Evolutionary conservation across 179 eudicot genomes (phyloP), one percentile per base, ranked within the genome.

Genomic region (Patellifolia procumbens): DNA sequence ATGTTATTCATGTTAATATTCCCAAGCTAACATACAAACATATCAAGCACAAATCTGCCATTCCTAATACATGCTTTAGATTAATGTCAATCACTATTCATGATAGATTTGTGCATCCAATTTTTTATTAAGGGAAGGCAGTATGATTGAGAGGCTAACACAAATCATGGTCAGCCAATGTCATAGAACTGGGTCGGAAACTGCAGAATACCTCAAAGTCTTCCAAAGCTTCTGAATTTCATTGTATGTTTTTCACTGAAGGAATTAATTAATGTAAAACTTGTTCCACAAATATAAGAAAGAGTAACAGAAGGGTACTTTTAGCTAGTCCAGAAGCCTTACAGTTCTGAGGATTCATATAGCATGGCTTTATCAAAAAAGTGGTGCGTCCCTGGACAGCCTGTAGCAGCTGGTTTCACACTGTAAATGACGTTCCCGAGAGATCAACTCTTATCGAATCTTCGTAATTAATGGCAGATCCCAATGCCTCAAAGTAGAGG

Each of bases 321-420:
- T 39, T 5, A 39, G 9, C 9, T 39, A 39, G 9, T 39, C 9
- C 9, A 39, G 45, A 39, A 29, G 35, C 69, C 95, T 91, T 85
- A 95, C 99, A 89, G 42, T 49, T 90, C 93, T 7, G 89, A 78
- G 17, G 95, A 90, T 73, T 87, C 87, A 49, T 88, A 91, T n/a
- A 86, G 71, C 74, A 95, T 87, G 51, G 95, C 99, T 82, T 91
- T 93, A 87, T 95, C 97, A n/a, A 76, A 90, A 95, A 61, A 95
- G 95, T 71, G 94, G 88, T 79, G 97, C 97, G 65, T 97, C 99
- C 88, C 88, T 51, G 99, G 99, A 24, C n/a, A n/a, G n/a, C 99
- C 99, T 2, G 99, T 95, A 24, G 93, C 89, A 56, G 83, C 88
- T 64, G 97, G 90, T 77, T 91, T 93, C 68, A 93, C 86, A 61